Conservation (phyloP, 306 rosid genomes). For the Parietaria judaica region DNA sequence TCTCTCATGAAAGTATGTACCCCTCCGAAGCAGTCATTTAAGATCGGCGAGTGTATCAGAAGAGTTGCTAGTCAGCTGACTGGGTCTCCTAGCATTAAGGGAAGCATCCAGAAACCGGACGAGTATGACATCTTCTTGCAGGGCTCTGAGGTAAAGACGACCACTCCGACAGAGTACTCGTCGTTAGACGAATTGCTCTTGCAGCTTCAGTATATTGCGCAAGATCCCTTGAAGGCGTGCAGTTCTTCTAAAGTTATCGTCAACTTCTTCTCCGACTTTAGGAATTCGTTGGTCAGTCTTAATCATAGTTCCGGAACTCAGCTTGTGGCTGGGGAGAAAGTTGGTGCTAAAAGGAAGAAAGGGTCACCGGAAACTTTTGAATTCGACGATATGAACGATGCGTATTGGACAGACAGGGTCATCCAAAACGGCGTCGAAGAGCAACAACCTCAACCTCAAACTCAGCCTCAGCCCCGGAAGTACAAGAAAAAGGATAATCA, state of each 20-base stretch:
- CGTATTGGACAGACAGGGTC: conserved; percentile 93
- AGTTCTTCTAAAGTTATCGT: conserved; percentile 33
- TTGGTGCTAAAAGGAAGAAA: conserved; percentile 54
- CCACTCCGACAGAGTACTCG: conserved; percentile 42
- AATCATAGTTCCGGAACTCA: conserved; percentile 31
- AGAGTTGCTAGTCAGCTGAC: conserved; percentile 90
- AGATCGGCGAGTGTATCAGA: conserved; percentile 84
- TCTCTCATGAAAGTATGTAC: conserved; percentile 47
- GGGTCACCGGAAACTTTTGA: conserved; percentile 71
- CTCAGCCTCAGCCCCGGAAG: conserved; percentile 26
- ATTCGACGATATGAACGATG: conserved; percentile 91
- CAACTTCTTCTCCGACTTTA: conserved; percentile 81
- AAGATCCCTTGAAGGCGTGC: conserved; percentile 48
- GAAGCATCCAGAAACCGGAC: conserved; percentile 48
- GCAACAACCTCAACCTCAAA: conserved; percentile 28
- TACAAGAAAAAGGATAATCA: conserved; percentile 45
- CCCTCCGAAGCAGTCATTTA: conserved; percentile 54
- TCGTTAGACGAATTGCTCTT: conserved; percentile 60
- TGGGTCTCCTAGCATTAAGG: conserved; percentile 47
- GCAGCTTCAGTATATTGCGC: conserved; percentile 59
- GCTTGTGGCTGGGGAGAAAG: conserved; percentile 28
- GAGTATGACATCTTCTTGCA: conserved; percentile 6
- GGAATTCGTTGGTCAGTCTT: conserved; percentile 48
- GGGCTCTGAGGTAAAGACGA: conserved; percentile 22
- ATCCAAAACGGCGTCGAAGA: conserved; percentile 79